phyloP scores from a whole-genome alignment of 108 stramenopile species.

The Nannochloropsis gaditana region DNA sequence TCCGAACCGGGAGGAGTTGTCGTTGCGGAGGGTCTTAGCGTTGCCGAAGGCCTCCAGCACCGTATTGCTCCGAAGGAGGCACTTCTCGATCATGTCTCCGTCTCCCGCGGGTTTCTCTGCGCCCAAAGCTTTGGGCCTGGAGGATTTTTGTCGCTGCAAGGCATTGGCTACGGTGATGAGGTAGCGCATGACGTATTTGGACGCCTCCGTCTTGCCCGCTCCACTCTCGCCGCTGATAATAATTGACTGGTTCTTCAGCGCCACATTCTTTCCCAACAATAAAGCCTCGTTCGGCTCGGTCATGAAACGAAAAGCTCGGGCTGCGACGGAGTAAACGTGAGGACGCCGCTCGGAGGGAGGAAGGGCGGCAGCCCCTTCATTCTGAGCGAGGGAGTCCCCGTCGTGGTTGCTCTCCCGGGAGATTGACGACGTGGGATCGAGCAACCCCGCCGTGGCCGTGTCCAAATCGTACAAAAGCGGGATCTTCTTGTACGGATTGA shows the following conservation, averaged over 20 bases:
- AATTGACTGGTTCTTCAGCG: conserved; percentile 53
- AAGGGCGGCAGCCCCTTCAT: neutral
- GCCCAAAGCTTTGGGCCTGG: neutral
- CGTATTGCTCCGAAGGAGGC: conserved; percentile 57
- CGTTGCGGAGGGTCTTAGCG: conserved; percentile 62
- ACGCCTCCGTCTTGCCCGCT: conserved; percentile 61
- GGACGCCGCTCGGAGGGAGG: conserved; percentile 50
- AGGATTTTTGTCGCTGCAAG: neutral
- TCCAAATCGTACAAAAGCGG: conserved; percentile 56
- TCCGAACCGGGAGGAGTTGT: conserved; percentile 63
- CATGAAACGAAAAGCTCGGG: conserved; percentile 66
- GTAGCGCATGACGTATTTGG: conserved; percentile 57
- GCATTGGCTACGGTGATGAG: conserved; percentile 46
- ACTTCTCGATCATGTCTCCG: conserved; percentile 37
- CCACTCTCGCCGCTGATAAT: conserved; percentile 65
- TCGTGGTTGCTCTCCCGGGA: neutral
- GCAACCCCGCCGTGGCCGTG: neutral
- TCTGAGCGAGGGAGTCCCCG: neutral
- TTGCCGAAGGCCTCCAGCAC: conserved; percentile 63
- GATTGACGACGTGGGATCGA: neutral
- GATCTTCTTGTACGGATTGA: conserved; percentile 79
- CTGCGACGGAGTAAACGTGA: conserved; percentile 74
- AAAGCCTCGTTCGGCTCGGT: conserved; percentile 45
- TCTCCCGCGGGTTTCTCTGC: neutral
- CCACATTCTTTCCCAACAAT: conserved; percentile 23